Percentiles rank a stretch among this genome's conserved stretches.
Conservation (phyloP, 257 asterid genomes). For the Solanum virginianum region DNA sequence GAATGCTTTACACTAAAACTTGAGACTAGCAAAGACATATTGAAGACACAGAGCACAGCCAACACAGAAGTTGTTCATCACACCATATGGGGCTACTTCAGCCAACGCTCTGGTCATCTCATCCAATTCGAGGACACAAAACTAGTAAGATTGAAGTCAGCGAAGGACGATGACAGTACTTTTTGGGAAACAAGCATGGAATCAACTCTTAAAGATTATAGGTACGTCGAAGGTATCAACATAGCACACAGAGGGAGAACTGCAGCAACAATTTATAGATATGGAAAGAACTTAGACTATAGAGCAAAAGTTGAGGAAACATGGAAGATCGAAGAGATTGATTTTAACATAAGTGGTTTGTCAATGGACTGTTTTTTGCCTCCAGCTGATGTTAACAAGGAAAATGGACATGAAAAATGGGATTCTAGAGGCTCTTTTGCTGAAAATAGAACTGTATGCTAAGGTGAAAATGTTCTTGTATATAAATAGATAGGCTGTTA, state of each 20-base stretch:
- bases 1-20: slow-evolving; percentile 65
- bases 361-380: slow-evolving; percentile 68
- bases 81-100: slow-evolving; percentile 85
- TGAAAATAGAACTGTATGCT: background rate
- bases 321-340: slow-evolving; percentile 89
- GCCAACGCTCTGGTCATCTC: slow-evolving; percentile 72
- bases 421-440: background rate
- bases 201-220: slow-evolving; percentile 55
- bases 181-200: slow-evolving; percentile 76
- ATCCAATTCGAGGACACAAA: slow-evolving; percentile 70
- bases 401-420: slow-evolving; percentile 13
- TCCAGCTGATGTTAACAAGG: slow-evolving; percentile 49
- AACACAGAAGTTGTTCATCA: slow-evolving; percentile 66
- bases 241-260: slow-evolving; percentile 80
- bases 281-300: slow-evolving; percentile 47
- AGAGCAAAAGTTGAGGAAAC: slow-evolving; percentile 68
- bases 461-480: background rate
- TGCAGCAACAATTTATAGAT: slow-evolving; percentile 47
- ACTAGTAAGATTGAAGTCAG: slow-evolving; percentile 51
- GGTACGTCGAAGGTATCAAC: slow-evolving; percentile 50
- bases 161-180: slow-evolving; percentile 31
- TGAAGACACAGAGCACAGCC: slow-evolving; percentile 59
- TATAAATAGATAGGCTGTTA: background rate
- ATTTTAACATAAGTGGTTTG: slow-evolving; percentile 67
- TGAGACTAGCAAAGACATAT: slow-evolving; percentile 41